Base-by-base conservation (phyloP, 1,284 basidiomycete species). In the Malassezia restricta region DNA sequence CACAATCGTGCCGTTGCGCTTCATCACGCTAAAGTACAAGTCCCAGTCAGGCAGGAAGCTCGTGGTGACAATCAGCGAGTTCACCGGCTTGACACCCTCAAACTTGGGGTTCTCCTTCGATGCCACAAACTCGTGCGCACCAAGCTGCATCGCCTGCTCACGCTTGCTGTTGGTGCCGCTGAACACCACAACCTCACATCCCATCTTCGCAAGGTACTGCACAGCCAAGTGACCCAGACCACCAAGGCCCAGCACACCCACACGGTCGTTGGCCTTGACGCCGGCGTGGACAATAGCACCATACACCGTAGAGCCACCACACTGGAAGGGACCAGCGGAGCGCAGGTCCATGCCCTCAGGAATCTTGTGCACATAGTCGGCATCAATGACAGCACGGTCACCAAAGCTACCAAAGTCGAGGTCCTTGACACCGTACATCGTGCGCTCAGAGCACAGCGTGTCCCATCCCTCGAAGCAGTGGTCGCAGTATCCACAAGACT, bases 171-270 rank as follows among this genome's bases (percentile, higher is more conserved):
- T 58, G 28, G 58, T 57, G n/a, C 67, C 54, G 3, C 72, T 74
- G 14, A 76, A 59, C 6, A 71, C 74, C 27, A 74, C 70, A 15
- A 69, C 69, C n/a, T 68, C 61, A 56, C 57, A 73, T 20, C 75
- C 74, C 59, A 74, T 66, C 56, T 73, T 71, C 44, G 60, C 46
- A 6, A 70, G 67, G 49, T 66, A 73, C 54, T 73, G 73, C 8
- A 75, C 41, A 0, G 63, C 74, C n/a, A 75, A 59, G 47, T 74
- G 74, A n/a, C 74, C 74, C 2, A 75, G 67, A 45, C 74, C 74
- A 51, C 76, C 75, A 29, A 76, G 60, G 28, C 76, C 76, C 46
- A 76, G 74, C 5, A 77, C 64, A 5, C 67, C 73, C 4, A 76
- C 75, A 11, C 74, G 58, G 47, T 75, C 70, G 8, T 67, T 69